These are phyloP conservation scores for Pleurotus pulmonarius DNA, from an alignment of 768 basidiomycete genomes.

Conservation along the genomic window DNA sequence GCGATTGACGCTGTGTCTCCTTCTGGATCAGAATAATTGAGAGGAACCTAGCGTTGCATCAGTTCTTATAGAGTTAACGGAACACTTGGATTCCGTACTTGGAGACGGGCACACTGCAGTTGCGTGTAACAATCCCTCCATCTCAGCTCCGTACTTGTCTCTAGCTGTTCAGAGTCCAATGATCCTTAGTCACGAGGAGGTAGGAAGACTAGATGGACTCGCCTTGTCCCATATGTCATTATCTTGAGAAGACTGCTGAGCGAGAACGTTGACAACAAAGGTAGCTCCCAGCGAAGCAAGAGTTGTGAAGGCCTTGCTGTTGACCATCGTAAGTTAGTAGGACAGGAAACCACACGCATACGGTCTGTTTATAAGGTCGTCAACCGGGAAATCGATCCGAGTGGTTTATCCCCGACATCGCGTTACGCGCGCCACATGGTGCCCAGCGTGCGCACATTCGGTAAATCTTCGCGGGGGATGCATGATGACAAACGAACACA, in stretches of 20 bases:
- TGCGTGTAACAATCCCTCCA: constrained; percentile 22
- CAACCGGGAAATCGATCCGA: too few relatives aligned
- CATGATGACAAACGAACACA: too few relatives aligned
- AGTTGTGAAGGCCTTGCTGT: too few relatives aligned
- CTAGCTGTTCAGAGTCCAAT: not conserved
- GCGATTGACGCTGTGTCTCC: constrained; percentile 37
- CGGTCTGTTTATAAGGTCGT: too few relatives aligned
- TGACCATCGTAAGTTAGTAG: too few relatives aligned
- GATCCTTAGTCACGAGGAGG: not conserved
- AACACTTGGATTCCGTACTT: constrained; percentile 14
- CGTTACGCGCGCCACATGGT: too few relatives aligned
- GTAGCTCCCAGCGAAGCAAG: too few relatives aligned
- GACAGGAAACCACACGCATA: too few relatives aligned
- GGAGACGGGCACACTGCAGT: constrained; percentile 28
- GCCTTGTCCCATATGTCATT: not conserved
- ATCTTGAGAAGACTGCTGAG: not conserved
- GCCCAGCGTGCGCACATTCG: too few relatives aligned
- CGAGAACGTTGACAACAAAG: not conserved
- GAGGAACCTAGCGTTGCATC: constrained; percentile 31
- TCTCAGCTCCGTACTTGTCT: constrained; percentile 13
- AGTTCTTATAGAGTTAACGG: not conserved
- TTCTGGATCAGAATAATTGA: constrained; percentile 37
- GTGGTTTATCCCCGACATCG: too few relatives aligned
- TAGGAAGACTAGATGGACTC: not conserved
- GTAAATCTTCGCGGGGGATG: too few relatives aligned